Percentiles rank a stretch among this genome's conserved stretches.
Conservation (phyloP, 2,329 filamentous ascomycete genomes). For the Botrytis aclada region DNA sequence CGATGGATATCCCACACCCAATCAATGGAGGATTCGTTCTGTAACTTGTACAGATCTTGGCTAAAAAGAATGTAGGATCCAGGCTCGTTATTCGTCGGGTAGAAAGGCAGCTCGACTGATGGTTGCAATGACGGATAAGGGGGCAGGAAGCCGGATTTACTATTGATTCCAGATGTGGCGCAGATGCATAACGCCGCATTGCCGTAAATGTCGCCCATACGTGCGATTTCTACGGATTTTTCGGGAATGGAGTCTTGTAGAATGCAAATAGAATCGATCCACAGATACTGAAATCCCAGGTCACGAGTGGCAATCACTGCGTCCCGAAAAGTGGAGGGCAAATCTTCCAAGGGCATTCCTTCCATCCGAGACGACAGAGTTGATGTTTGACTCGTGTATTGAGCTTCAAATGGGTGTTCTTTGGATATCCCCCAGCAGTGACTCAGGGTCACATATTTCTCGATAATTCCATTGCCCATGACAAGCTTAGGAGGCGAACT, state of each 20-base stretch:
- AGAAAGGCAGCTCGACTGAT: neutral
- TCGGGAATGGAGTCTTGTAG: neutral
- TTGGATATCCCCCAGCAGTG: neutral
- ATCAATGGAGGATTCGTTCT: neutral
- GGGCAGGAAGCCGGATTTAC: neutral
- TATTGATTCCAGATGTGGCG: neutral
- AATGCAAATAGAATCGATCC: neutral
- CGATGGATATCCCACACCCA: neutral
- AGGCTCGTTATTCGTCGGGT: neutral
- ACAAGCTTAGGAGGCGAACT: neutral
- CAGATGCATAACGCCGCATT: neutral
- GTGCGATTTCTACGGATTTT: neutral
- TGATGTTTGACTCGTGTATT: neutral
- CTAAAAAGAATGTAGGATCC: neutral
- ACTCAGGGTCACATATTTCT: neutral
- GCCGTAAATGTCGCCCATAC: neutral
- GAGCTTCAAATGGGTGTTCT: neutral
- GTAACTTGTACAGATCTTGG: neutral
- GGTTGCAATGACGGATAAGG: neutral
- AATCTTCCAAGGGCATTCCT: neutral
- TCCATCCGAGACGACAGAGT: neutral
- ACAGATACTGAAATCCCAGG: neutral
- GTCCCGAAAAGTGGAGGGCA: neutral
- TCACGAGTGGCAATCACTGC: neutral
- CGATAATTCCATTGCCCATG: neutral